Evolutionary conservation across 1,284 basidiomycete genomes (phyloP), one percentile per base, ranked within the genome.

Genomic region (Phenoliferia sp.): DNA sequence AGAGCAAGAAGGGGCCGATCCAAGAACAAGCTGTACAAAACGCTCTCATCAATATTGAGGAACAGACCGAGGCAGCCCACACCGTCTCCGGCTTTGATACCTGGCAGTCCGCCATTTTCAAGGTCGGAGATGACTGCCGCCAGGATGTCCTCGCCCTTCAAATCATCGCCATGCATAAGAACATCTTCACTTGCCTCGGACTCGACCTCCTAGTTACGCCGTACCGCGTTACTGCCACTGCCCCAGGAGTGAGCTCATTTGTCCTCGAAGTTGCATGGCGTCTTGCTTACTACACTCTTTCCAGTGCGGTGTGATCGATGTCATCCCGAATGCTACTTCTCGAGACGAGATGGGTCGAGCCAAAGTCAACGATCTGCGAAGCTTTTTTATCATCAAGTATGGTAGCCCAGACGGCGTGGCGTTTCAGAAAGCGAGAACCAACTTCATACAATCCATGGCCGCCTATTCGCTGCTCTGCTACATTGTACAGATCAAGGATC

Each of bases 101-200:
- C 56, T 98, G 94, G 95, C 93, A 98, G 76, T 89, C 92, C 73
- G 96, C 96, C 10, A 99, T 99, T 71, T 99, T 99, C 87, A 99
- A 99, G 83, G 96, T 99, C 68, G 96, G 96, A 63, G 96, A 99
- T 78, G 96, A 99, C 78, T 99, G 96, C 80, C 87, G 96, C 56
- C 96, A 99, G 80, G 96, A 99, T 76, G 90, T 98, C 28, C 85
- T 99, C 50, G 96, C 96, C 0, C 82, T 99, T 64, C 96, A 99
- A 78, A 83, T 97, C 72, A 99, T 99, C 71, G 96, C 96, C 12
- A 98, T 99, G 92, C 96, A 99, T 85, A 99, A 99, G 81, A 98
- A 96, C 79, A 90, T 98, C 70, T 99, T 95, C 80, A 90, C 86
- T 17, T 77, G 77, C 68, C 86, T 95, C 62, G 96, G 96, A 1